A percentile compares a stretch with the other conserved stretches of the same genome.
These are phyloP conservation scores for Aciculoconidium aculeatum DNA, from an alignment of 805 yeast species.

Conservation along the genomic window DNA sequence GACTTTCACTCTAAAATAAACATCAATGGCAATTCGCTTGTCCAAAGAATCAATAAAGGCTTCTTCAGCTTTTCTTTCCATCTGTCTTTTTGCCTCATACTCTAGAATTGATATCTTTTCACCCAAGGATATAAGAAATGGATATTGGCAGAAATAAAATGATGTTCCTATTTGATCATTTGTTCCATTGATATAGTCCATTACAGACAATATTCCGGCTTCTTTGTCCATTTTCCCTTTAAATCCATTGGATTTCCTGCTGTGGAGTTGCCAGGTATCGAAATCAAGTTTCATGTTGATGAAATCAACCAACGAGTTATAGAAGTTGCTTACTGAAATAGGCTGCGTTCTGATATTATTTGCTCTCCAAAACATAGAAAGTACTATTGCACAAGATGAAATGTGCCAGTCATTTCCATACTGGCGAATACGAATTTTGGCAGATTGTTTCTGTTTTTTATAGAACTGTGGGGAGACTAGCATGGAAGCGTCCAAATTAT, in stretches of 20 bases:
- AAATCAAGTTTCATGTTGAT: constrained; percentile 75
- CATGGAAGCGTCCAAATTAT: constrained; percentile 17
- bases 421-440: constrained; percentile 45
- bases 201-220: constrained; percentile 34
- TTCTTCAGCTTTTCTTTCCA: constrained; percentile 86
- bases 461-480: too few species aligned
- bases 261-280: constrained; percentile 64
- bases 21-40: constrained; percentile 54
- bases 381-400: constrained; percentile 54
- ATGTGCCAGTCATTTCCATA: constrained; percentile 84
- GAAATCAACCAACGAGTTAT: constrained; percentile 77
- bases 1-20: constrained; percentile 62
- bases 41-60: constrained; percentile 76
- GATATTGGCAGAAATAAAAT: constrained; percentile 74
- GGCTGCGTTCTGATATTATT: constrained; percentile 31
- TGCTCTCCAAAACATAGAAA: constrained; percentile 52
- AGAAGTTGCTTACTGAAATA: constrained; percentile 44
- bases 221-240: constrained; percentile 1
- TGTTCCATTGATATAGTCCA: constrained; percentile 45
- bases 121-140: constrained; percentile 76
- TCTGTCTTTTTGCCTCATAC: constrained; percentile 70
- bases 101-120: constrained; percentile 76
- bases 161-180: constrained; percentile 11
- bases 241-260: constrained; percentile 17
- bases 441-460: constrained; percentile 10